Evolutionary conservation across 768 basidiomycete genomes (phyloP), one percentile per base, ranked within the genome.

Genomic region (Daedaleopsis nitida): DNA sequence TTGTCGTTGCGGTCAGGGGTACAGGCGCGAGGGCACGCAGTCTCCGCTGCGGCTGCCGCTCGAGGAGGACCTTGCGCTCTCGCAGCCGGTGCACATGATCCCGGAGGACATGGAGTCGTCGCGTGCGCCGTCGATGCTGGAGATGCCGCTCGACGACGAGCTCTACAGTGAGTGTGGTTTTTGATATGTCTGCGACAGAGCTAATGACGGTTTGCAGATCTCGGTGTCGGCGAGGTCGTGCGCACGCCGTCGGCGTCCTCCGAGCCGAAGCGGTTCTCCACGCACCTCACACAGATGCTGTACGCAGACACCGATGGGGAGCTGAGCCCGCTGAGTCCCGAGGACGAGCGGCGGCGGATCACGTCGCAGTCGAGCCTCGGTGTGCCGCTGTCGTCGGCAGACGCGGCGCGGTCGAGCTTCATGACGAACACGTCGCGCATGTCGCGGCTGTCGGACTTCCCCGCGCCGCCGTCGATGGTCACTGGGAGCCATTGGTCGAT

Each of bases 371-470:
- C 55, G 21, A 66, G 70, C 60, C 55, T 64, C 45, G 58, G 65
- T 10, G 62, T 68, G 34, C 68, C 73, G 1, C 45, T 64, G 24
- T 73, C 78, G 7, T 62, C 77, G 6, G 42, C 42, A 16, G 71
- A 75, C 37, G 68, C 70, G 35, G 52, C 77, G 5, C 80, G 82
- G 13, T 77, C 79, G 60, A 91, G 89, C 70, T 86, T 81, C 69
- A 75, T 85, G 78, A 91, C 89, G 10, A 71, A 67, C 35, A 63
- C 75, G 11, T 91, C 89, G 0, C 80, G 80, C 34, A 91, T 91
- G 78, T 90, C 89, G 1, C 79, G 80, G 8, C 78, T 91, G 14
- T 89, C 87, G 5, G 89, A 90, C 66, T 91, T 91, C 69, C 89
- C 89, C 1, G 74, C 73, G 10, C 89, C 89, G 3, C 89, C 89